Evolutionary conservation across 2,329 filamentous ascomycete genomes (phyloP).

Genomic region (Scytalidium sp.): DNA sequence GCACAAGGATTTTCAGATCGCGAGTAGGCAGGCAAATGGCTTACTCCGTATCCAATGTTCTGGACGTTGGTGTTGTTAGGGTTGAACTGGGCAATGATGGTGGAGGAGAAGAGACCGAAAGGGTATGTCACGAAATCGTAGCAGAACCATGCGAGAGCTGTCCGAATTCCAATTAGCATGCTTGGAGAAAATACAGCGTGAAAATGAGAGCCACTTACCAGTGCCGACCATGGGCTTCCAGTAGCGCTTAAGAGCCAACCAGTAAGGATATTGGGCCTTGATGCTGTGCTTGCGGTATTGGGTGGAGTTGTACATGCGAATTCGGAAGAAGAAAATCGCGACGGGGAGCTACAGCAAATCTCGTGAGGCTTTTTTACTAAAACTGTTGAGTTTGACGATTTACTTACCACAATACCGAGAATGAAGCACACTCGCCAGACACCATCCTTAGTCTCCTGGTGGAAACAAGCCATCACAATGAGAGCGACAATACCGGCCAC

Average conservation of each 20-base stretch:
- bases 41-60: constrained; percentile 17
- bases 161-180: constrained; percentile 47
- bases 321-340: constrained; percentile 49
- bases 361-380: too few species aligned
- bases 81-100: constrained; percentile 44
- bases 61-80: constrained; percentile 38
- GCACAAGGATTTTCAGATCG: too few species aligned
- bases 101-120: constrained; percentile 52
- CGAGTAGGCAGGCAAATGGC: too few species aligned
- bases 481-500: constrained; percentile 47
- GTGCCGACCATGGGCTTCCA: constrained; percentile 50
- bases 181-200: neutral
- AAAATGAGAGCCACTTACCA: constrained; percentile 33
- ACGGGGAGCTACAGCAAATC: constrained; percentile 41
- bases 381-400: too few species aligned
- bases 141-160: constrained; percentile 48
- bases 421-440: constrained; percentile 51
- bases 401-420: constrained; percentile 37
- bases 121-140: constrained; percentile 55
- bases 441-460: constrained; percentile 35
- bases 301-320: constrained; percentile 49
- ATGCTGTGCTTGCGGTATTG: constrained; percentile 27
- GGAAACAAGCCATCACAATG: constrained; percentile 46
- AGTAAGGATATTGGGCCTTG: constrained; percentile 46
- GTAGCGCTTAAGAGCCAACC: constrained; percentile 59